These are phyloP conservation scores for Arthrinium phaeospermum DNA, from an alignment of 2,329 filamentous ascomycete genomes.

Conservation along the genomic window DNA sequence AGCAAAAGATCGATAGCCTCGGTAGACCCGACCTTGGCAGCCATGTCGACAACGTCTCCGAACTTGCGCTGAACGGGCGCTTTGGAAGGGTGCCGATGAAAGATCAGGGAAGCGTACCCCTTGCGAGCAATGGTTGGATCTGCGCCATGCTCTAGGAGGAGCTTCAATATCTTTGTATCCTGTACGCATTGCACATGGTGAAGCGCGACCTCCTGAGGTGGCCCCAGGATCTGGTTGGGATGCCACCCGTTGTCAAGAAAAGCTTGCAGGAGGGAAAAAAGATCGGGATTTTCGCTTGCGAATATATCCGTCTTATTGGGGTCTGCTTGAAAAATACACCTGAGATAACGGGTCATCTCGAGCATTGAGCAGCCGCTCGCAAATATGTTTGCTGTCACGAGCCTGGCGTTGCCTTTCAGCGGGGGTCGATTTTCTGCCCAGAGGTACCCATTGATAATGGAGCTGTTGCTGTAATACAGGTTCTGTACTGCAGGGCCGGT, in stretches of 20 bases:
- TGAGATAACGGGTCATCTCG: no score
- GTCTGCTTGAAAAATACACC: no score
- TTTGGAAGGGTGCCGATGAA: background rate
- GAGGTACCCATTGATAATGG: background rate
- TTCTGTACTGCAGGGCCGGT: background rate
- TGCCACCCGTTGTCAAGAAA: conserved; percentile 18
- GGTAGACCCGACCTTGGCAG: background rate
- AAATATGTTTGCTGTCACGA: background rate
- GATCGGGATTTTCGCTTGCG: background rate
- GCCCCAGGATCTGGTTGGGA: conserved; percentile 17
- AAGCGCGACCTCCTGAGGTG: background rate
- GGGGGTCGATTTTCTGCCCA: accelerated
- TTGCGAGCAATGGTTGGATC: conserved; percentile 12
- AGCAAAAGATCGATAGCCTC: conserved; percentile 8
- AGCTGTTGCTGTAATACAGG: no score
- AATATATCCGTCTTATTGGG: background rate
- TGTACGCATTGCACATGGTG: conserved; percentile 9
- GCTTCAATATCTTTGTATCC: background rate
- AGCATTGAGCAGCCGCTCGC: no score
- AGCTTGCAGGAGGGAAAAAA: background rate
- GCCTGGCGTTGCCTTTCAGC: background rate
- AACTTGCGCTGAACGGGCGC: conserved; percentile 6
- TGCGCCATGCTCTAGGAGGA: conserved; percentile 8
- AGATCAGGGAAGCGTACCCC: background rate
- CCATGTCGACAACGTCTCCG: conserved; percentile 13